Evolutionary conservation across 2,329 filamentous ascomycete species (phyloP).

Genomic region (Cercospora sojina): DNA sequence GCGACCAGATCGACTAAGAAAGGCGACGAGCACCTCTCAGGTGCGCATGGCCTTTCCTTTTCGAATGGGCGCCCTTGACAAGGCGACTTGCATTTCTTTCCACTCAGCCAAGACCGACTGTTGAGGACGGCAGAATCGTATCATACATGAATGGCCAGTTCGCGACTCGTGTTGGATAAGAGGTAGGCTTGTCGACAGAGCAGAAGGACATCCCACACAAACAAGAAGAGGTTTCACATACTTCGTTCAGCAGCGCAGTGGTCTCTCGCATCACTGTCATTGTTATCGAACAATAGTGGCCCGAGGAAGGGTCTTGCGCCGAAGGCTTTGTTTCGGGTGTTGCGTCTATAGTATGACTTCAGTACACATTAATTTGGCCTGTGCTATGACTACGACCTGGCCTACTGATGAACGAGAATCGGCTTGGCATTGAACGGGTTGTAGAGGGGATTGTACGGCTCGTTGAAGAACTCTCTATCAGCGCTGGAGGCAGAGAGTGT

Average conservation of each 20-base stretch:
- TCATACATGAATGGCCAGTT: neutral
- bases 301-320: conserved; percentile 63
- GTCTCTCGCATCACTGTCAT: conserved; percentile 71
- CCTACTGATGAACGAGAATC: conserved; percentile 52
- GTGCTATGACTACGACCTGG: neutral
- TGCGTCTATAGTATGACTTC: conserved; percentile 37
- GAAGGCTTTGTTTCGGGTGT: conserved; percentile 52
- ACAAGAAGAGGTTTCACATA: conserved; percentile 30
- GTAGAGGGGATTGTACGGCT: conserved; percentile 53
- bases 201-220: neutral
- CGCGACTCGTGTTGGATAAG: neutral
- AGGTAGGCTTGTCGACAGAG: neutral
- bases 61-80: neutral
- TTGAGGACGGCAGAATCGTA: neutral
- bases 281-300: conserved; percentile 71
- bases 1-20: too few relatives aligned
- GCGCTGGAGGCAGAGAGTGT: conserved; percentile 21
- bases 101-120: neutral
- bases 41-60: neutral
- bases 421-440: conserved; percentile 52
- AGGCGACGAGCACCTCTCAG: too few relatives aligned
- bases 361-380: neutral
- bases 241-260: conserved; percentile 77
- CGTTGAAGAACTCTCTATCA: conserved; percentile 34
- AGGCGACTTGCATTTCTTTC: neutral